These are phyloP conservation scores for Amesomyces nigricolor DNA, from an alignment of 2,329 filamentous ascomycete genomes.

Conservation along the genomic window DNA sequence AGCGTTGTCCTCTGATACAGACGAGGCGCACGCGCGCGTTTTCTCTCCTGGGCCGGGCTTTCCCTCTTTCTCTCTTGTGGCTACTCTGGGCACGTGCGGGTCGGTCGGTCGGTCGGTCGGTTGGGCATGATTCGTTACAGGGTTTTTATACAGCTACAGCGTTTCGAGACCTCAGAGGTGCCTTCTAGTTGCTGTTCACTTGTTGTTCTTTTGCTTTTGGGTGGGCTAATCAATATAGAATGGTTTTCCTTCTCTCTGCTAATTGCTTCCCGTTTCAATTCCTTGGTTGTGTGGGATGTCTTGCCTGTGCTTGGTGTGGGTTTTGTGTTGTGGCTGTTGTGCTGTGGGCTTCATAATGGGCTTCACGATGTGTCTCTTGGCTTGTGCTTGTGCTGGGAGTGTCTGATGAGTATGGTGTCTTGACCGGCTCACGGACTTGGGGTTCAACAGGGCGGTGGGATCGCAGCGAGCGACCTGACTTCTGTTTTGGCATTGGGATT, in stretches of 20 bases:
- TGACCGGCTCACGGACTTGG: too few relatives aligned
- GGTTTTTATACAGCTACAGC: conserved; percentile 3
- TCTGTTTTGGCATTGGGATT: too few relatives aligned
- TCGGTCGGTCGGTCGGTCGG: not conserved
- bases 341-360: too few relatives aligned
- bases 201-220: not conserved
- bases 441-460: too few relatives aligned
- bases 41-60: not conserved
- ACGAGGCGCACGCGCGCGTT: not conserved
- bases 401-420: too few relatives aligned
- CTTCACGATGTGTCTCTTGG: too few relatives aligned
- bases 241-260: not conserved
- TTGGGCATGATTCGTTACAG: not conserved
- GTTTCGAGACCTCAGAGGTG: not conserved
- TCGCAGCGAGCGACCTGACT: too few relatives aligned
- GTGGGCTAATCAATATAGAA: conserved; percentile 2
- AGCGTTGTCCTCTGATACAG: not conserved
- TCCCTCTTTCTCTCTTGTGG: not conserved
- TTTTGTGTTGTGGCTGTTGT: not conserved
- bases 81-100: not conserved
- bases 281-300: not conserved
- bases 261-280: not conserved
- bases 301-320: not conserved
- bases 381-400: too few relatives aligned
- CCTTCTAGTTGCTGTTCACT: too few relatives aligned